A percentile compares a stretch with the other conserved stretches of the same genome.
Conservation (phyloP, 2,329 filamentous ascomycete species). For the Parafenestella ontariensis region DNA sequence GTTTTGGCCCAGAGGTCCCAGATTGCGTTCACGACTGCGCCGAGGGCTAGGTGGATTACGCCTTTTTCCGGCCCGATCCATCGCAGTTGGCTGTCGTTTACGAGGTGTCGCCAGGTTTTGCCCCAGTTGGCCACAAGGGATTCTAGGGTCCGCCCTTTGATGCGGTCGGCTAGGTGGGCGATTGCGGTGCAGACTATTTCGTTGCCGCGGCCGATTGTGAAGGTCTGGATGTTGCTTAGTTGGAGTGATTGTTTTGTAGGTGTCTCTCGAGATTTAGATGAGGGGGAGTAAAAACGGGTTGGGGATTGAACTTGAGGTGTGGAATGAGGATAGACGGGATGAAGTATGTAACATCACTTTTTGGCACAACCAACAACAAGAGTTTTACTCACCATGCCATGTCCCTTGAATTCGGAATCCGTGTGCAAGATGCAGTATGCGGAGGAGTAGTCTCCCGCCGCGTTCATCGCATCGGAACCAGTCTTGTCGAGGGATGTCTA, state of each 20-base stretch:
- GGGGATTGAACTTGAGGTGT: neutral
- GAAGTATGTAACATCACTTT: too few species aligned
- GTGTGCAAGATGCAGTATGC: constrained; percentile 94
- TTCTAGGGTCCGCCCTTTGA: constrained; percentile 76
- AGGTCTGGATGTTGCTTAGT: constrained; percentile 57
- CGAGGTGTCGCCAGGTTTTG: constrained; percentile 88
- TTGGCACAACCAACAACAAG: too few species aligned
- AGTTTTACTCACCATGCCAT: constrained; percentile 76
- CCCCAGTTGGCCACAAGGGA: constrained; percentile 83
- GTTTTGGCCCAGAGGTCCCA: constrained; percentile 97
- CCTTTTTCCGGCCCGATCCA: constrained; percentile 97
- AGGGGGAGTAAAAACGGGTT: neutral
- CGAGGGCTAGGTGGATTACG: constrained; percentile 89
- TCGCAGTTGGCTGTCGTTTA: constrained; percentile 85
- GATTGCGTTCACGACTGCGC: constrained; percentile 86
- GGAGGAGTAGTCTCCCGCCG: constrained; percentile 87
- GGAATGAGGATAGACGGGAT: too few species aligned
- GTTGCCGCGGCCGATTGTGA: constrained; percentile 88
- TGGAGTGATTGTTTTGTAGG: neutral
- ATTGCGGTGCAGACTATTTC: constrained; percentile 91
- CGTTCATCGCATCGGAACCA: constrained; percentile 97
- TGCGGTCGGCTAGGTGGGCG: constrained; percentile 75
- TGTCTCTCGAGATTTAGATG: neutral
- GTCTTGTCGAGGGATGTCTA: constrained; percentile 92
- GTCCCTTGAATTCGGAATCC: constrained; percentile 72